Conservation (phyloP, 139 green algal species). For the Microglena sp. region DNA sequence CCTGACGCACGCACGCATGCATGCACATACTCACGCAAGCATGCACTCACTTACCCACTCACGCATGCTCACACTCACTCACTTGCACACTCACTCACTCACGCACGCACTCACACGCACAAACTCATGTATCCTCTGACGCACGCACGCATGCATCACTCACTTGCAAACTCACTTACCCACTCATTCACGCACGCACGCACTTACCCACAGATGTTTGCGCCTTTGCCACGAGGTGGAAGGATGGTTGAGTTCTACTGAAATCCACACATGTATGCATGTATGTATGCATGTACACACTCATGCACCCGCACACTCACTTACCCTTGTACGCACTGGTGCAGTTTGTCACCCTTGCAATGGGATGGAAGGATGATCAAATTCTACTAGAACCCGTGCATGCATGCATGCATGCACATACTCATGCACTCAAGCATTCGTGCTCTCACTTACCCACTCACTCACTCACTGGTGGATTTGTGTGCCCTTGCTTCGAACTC, state of each 20-base stretch:
- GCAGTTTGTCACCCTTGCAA: background rate
- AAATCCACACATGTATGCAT: background rate
- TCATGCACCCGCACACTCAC: too few relatives aligned
- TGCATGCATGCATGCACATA: slow-evolving; percentile 6
- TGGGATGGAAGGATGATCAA: slow-evolving; percentile 1
- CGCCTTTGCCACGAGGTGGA: slow-evolving; percentile 79
- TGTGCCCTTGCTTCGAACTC: slow-evolving; percentile 19
- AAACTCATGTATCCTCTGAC: background rate
- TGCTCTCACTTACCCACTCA: slow-evolving; percentile 1
- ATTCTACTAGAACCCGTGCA: background rate
- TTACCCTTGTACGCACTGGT: background rate
- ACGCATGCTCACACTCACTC: background rate
- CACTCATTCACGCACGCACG: slow-evolving; percentile 13
- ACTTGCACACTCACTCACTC: background rate
- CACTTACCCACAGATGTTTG: slow-evolving; percentile 64
- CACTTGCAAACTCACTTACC: too few relatives aligned
- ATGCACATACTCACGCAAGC: background rate
- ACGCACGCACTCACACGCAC: slow-evolving; percentile 1
- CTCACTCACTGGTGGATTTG: background rate
- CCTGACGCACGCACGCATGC: background rate
- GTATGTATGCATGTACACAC: background rate
- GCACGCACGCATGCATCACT: background rate
- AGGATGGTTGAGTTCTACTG: slow-evolving; percentile 70
- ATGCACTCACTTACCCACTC: background rate
- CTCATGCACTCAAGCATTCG: background rate